These are phyloP conservation scores for Aphanomyces euteiches DNA, from an alignment of 352 stramenopile genomes.

Conservation along the genomic window DNA sequence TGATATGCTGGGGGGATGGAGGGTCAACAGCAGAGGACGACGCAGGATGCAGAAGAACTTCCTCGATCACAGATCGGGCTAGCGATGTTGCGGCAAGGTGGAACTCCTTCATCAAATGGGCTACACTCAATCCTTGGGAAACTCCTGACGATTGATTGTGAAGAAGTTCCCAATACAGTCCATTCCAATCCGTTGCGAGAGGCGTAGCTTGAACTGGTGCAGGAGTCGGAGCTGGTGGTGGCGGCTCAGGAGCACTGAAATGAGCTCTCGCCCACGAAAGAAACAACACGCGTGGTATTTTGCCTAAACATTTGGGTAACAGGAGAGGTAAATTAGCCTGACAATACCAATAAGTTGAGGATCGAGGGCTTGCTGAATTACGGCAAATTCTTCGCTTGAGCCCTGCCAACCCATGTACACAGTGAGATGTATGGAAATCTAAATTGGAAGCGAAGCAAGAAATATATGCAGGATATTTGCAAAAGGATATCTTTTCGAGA, in stretches of 20 bases:
- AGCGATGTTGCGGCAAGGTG: constrained; percentile 7
- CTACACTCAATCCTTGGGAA: constrained; percentile 18
- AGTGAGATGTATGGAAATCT: not conserved
- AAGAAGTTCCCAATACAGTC: constrained; percentile 30
- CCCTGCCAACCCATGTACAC: constrained; percentile 50
- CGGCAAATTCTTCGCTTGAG: constrained; percentile 38
- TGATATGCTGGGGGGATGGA: not conserved
- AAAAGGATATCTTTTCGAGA: constrained; percentile 60
- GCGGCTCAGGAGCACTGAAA: not conserved
- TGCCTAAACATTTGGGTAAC: not conserved
- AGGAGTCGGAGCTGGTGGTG: not conserved
- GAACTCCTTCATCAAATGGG: constrained; percentile 19
- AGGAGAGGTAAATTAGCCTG: too few relatives aligned
- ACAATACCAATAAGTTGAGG: constrained; percentile 34
- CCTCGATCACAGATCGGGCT: not conserved
- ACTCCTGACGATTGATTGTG: constrained; percentile 9
- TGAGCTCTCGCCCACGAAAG: not conserved
- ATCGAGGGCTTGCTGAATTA: constrained; percentile 57
- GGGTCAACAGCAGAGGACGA: not conserved
- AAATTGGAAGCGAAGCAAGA: not conserved
- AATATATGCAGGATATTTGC: not conserved
- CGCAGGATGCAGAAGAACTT: constrained; percentile 6
- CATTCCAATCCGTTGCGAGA: constrained; percentile 34
- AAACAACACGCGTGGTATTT: constrained; percentile 13
- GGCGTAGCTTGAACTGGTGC: not conserved